These are phyloP conservation scores for Oropetium thomaeum DNA, from an alignment of 176 grass and related monocot genomes.

Conservation along the genomic window DNA sequence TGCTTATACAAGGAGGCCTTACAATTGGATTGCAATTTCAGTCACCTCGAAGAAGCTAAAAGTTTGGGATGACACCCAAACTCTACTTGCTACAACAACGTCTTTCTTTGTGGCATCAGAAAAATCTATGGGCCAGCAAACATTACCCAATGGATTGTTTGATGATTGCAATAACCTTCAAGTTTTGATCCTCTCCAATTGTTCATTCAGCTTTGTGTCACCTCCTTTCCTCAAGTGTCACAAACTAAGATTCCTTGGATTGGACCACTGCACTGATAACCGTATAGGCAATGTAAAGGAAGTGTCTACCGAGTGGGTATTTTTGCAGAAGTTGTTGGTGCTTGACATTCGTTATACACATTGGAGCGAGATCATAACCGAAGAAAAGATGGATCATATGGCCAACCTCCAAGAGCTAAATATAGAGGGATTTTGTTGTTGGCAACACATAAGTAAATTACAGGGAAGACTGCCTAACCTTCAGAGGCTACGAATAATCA, in stretches of 20 bases:
- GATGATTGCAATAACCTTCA: background rate
- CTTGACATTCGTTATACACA: constrained; percentile 10
- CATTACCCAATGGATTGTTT: background rate
- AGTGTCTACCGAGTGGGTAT: background rate
- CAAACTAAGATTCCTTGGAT: background rate
- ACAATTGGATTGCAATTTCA: background rate
- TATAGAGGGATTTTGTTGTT: background rate
- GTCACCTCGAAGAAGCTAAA: background rate
- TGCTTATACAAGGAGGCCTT: background rate
- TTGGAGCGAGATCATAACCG: background rate
- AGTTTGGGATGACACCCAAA: background rate
- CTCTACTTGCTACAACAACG: background rate
- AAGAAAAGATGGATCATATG: background rate
- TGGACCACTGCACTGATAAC: background rate
- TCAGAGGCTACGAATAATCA: background rate
- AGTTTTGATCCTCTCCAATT: background rate
- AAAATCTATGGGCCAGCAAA: background rate
- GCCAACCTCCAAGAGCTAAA: background rate
- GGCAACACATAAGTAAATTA: background rate
- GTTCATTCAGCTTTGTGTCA: background rate
- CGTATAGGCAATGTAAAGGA: background rate
- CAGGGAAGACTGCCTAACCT: background rate
- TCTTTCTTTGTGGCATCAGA: background rate
- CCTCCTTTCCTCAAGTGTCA: background rate
- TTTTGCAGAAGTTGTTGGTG: background rate